Base-by-base conservation (phyloP, 305 asterid species). In the Fraxinus paxiana region DNA sequence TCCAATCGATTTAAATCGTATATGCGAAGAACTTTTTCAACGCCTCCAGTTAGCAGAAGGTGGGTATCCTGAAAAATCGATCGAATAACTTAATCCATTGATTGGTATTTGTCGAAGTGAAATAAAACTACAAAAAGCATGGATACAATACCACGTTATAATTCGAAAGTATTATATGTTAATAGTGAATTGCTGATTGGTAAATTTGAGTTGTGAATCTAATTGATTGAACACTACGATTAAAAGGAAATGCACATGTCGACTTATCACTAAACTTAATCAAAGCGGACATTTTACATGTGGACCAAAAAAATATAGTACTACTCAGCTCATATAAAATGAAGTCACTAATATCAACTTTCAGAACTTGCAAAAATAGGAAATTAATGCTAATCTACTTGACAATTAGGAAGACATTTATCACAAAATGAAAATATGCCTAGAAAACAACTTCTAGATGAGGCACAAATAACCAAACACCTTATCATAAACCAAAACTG, bases 41-140 rank as follows among this genome's bases (percentile, higher is more conserved):
- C 88, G 72, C 98, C 98, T 72, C 98, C 98, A 2, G 98, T 95
- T 71, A 95, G 89, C 63, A 93, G 87, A 80, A 89, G 87, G 35
- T 88, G 87, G 35, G 97, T 89, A 84, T 93, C 98, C 98, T 95
- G 87, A 78, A 30, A 78, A 84, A 78, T 83, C 56, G 22, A 79
- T 63, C 77, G 28, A 77, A 80, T 18, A 81, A 85, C 28, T 63
- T 63, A 70, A 73, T 65, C 80, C 73, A 80, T 46, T 46, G 59
- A 46, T 33, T 67, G 71, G 7, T 76, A 48, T 48, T 69, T 38
- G 17, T 31, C 24, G 1, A 72, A 80, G 35, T 63, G 69, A 56
- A 20, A 43, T 22, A 71, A 77, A 48, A 30, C 18, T 28, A 69
- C 4, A 28, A 67, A 67, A 20, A 61, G 70, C 48, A 79, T 4